phyloP scores from a whole-genome alignment of 257 asterid genomes.

The Solanum habrochaites region DNA sequence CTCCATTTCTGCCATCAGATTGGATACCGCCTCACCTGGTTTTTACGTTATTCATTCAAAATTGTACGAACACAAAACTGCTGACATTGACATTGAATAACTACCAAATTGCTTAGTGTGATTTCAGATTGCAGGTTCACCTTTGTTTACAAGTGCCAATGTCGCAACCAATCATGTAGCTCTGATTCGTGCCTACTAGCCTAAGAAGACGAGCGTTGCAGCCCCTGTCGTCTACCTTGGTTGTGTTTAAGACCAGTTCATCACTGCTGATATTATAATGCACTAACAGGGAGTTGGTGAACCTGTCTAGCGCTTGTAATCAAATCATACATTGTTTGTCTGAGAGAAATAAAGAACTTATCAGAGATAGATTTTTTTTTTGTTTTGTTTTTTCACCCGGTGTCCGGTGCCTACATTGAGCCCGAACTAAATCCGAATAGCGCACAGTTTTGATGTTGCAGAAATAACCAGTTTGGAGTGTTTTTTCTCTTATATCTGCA shows the following conservation, averaged over 20 bases:
- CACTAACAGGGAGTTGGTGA: background rate
- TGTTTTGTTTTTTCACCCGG: background rate
- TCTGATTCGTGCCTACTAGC: background rate
- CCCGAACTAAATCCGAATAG: background rate
- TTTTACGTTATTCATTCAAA: background rate
- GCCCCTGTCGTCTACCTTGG: background rate
- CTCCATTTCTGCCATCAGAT: background rate
- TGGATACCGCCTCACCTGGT: background rate
- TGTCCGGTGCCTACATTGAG: background rate
- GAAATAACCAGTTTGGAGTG: no score
- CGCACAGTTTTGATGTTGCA: no score
- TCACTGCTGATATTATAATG: background rate
- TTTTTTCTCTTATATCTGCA: background rate
- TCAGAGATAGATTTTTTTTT: background rate
- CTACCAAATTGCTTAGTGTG: background rate
- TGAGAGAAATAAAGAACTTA: background rate
- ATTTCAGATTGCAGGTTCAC: background rate
- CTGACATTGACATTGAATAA: background rate
- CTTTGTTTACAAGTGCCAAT: background rate
- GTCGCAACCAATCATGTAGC: background rate
- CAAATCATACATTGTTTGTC: background rate
- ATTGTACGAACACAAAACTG: background rate
- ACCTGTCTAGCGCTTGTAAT: background rate
- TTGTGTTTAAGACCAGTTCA: background rate
- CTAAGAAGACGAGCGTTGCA: background rate